Evolutionary conservation across 2,329 filamentous ascomycete genomes (phyloP).

Genomic region (Sporothrix phasma): DNA sequence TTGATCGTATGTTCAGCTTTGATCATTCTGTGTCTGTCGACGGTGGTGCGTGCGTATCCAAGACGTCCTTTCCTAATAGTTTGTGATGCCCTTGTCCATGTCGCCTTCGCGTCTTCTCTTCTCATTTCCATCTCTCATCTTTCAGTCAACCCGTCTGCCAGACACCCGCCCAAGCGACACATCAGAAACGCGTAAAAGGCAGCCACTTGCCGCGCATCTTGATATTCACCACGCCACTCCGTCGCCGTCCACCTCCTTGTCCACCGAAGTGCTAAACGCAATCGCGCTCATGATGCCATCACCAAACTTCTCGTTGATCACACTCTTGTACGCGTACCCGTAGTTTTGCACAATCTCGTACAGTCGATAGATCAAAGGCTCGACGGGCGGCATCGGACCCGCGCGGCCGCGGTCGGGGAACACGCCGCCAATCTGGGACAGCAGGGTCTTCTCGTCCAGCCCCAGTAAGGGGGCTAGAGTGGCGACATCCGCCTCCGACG

Average conservation of each 20-base stretch:
- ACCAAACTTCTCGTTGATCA: conserved; percentile 90
- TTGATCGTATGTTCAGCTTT: no score
- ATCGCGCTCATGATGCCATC: conserved; percentile 97
- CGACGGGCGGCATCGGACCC: conserved; percentile 73
- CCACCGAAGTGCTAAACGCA: conserved; percentile 78
- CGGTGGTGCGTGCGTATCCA: no score
- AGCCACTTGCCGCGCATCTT: conserved; percentile 70
- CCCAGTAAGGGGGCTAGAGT: conserved; percentile 49
- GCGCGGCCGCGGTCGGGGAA: conserved; percentile 74
- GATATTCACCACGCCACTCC: conserved; percentile 75
- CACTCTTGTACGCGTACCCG: conserved; percentile 89
- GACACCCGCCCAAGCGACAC: no score
- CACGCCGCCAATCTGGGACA: conserved; percentile 41
- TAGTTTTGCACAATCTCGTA: conserved; percentile 97
- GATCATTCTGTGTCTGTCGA: no score
- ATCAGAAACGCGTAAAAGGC: conserved; percentile 30
- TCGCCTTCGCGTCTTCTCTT: not conserved
- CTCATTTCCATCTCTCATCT: not conserved
- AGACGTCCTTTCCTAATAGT: not conserved
- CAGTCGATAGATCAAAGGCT: conserved; percentile 79
- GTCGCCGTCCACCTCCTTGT: conserved; percentile 83
- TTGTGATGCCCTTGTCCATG: not conserved
- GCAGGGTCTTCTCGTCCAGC: conserved; percentile 43
- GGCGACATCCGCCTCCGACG: conserved; percentile 41
- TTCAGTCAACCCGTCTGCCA: no score